Evolutionary conservation across 106 monocot species (phyloP).

Genomic region (Dioscorea dumetorum): DNA sequence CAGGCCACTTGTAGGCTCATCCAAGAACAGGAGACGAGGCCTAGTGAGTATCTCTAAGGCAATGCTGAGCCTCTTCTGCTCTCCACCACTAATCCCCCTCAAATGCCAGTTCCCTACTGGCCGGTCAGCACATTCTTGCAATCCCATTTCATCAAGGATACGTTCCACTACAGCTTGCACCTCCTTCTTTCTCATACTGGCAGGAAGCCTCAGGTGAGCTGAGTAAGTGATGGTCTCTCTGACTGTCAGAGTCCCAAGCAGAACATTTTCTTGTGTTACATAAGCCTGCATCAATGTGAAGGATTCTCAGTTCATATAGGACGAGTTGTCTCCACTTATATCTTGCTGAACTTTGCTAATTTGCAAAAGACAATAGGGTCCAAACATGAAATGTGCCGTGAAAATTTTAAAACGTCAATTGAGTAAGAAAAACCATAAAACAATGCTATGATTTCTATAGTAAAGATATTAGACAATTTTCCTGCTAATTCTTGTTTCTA

Average conservation of each 20-base stretch:
- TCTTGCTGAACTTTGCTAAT: too few relatives aligned
- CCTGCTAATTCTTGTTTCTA: too few relatives aligned
- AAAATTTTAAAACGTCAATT: too few relatives aligned
- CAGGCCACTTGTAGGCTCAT: constrained; percentile 90
- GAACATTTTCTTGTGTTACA: constrained; percentile 83
- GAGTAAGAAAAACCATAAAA: too few relatives aligned
- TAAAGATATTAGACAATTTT: too few relatives aligned
- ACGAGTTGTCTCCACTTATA: too few relatives aligned
- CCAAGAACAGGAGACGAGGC: constrained; percentile 81
- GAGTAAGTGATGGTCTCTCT: constrained; percentile 82
- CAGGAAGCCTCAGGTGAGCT: constrained; percentile 65
- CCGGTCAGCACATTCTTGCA: constrained; percentile 67
- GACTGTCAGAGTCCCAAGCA: constrained; percentile 77
- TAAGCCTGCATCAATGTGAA: constrained; percentile 51
- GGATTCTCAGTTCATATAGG: too few relatives aligned
- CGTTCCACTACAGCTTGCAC: constrained; percentile 39
- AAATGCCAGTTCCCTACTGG: constrained; percentile 87
- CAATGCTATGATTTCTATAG: too few relatives aligned
- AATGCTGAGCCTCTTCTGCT: constrained; percentile 89
- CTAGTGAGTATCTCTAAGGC: constrained; percentile 71
- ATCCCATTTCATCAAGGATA: constrained; percentile 77
- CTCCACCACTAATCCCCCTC: constrained; percentile 88
- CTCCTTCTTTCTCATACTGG: constrained; percentile 33
- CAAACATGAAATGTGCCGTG: too few relatives aligned
- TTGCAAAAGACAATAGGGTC: too few relatives aligned